Evolutionary conservation across 2,329 filamentous ascomycete genomes (phyloP), one percentile per base, ranked within the genome.

Genomic region (Neofusicoccum kwambonambiense): DNA sequence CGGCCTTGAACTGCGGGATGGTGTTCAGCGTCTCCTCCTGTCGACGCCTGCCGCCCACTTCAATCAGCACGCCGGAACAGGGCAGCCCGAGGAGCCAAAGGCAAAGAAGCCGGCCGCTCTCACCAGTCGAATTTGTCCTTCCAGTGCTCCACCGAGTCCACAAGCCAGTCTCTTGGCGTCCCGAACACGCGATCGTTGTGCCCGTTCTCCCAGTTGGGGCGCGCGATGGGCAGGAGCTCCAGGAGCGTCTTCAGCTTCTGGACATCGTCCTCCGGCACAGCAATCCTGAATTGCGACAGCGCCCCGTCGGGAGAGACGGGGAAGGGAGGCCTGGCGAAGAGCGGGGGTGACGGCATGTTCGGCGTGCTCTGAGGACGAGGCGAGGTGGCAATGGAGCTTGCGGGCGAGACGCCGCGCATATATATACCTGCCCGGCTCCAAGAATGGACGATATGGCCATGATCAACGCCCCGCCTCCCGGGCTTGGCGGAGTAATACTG

Each of bases 1-100:
- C 67, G 0, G 76, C 73, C 1, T 73, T 82, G 74, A 80, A 86
- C 66, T 86, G 82, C 1, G 83, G 83, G 50, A 82, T 81, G 12
- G 73, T 77, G 69, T 86, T 86, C 68, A 84, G 80, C 15, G 70
- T 69, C 17, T 72, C 71, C 69, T 79, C 81, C 66, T 76, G 71
- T 71, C 70, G 72, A 67, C 75, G 76, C 80, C 73, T 65, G 45
- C 31, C 13, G 27, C 27, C 39, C 6, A 31, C 19, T 37, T 12
- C 8, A 13, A 15, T 22, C 19, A 44, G 34, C 64, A 11, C 65
- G 58, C 2, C 5, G 22, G 22, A 22, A 22, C 22, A 22, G 22
- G 22, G 22, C 22, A 22, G 22, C 22, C 22, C 22, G 22, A 22
- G 5, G 13, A 9, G 60, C 13, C 17, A 69, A 12, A 31, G n/a